These are phyloP conservation scores for Clitopilus hobsonii DNA, from an alignment of 768 basidiomycete genomes.

Conservation along the genomic window DNA sequence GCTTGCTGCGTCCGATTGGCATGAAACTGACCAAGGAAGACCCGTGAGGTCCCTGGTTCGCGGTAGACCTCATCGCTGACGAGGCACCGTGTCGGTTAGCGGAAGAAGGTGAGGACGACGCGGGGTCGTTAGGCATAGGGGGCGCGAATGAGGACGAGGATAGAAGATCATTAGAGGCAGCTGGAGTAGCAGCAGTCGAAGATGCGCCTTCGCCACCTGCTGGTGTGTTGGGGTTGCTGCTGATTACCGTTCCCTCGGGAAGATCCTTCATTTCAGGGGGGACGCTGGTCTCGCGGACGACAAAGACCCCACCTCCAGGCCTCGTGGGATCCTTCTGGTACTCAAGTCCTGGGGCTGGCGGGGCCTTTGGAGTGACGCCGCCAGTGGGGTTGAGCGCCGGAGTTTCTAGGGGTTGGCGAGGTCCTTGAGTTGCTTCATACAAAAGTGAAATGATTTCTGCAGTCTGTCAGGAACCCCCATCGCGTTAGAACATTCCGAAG, in stretches of 20 bases:
- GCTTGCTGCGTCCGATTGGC: constrained; percentile 33
- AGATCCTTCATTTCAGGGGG: constrained; percentile 36
- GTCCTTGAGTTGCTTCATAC: constrained; percentile 92
- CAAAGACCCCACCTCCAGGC: constrained; percentile 84
- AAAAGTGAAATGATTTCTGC: constrained; percentile 89
- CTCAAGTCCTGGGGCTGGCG: constrained; percentile 48
- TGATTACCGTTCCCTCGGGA: constrained; percentile 52
- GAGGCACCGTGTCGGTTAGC: constrained; percentile 6
- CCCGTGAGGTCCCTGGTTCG: constrained; percentile 5
- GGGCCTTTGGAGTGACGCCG: constrained; percentile 49
- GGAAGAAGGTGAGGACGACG: constrained; percentile 9
- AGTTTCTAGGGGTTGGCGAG: constrained; percentile 42
- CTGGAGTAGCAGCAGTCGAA: constrained; percentile 16
- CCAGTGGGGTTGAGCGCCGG: constrained; percentile 77
- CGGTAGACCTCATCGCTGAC: constrained; percentile 24
- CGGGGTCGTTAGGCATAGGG: constrained; percentile 20
- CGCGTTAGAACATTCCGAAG: constrained; percentile 5
- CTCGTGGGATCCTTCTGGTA: constrained; percentile 78
- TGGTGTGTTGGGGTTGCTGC: constrained; percentile 34
- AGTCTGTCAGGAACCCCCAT: constrained; percentile 45
- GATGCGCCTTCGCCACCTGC: constrained; percentile 33
- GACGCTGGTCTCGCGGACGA: constrained; percentile 51
- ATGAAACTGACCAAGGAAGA: constrained; percentile 42
- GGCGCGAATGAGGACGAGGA: constrained; percentile 32
- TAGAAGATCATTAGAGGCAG: constrained; percentile 23